Conservation (phyloP, 1,139 yeast species). For the Hemisphaericaspora subhashii region DNA sequence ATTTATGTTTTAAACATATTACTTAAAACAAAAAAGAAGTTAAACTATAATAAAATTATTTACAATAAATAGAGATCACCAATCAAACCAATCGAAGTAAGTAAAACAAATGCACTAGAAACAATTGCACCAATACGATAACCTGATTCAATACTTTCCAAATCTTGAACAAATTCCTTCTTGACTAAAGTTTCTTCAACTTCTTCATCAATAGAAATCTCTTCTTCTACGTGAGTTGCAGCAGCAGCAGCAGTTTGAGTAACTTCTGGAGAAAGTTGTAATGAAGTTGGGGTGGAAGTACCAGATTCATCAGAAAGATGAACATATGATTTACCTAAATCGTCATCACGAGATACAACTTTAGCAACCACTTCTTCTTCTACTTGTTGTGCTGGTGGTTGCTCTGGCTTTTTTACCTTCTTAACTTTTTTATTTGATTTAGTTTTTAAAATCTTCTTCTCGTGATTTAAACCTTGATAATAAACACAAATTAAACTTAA, state of each 20-base stretch:
- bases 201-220: slow-evolving; percentile 31
- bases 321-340: slow-evolving; percentile 51
- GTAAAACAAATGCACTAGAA: slow-evolving; percentile 40
- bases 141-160: slow-evolving; percentile 29
- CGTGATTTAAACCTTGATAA: slow-evolving; percentile 19
- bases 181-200: slow-evolving; percentile 41
- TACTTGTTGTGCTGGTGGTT: slow-evolving; percentile 4
- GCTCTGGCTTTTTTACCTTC: slow-evolving; percentile 6
- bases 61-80: slow-evolving; percentile 45
- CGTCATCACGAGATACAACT: slow-evolving; percentile 25
- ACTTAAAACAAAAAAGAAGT: background rate
- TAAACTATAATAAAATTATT: slow-evolving; percentile 1
- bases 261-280: slow-evolving; percentile 11
- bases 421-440: slow-evolving; percentile 10
- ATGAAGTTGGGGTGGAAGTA: slow-evolving; percentile 21
- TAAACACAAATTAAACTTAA: slow-evolving; percentile 29
- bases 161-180: slow-evolving; percentile 37
- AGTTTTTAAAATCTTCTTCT: slow-evolving; percentile 19
- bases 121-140: slow-evolving; percentile 39
- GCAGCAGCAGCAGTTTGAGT: slow-evolving; percentile 10
- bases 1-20: too few species aligned
- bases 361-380: slow-evolving; percentile 10
- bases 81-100: slow-evolving; percentile 47
- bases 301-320: slow-evolving; percentile 49
- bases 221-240: slow-evolving; percentile 5